Conservation (phyloP, 441 rosid genomes). For the Bocquillonia castaneifolia region DNA sequence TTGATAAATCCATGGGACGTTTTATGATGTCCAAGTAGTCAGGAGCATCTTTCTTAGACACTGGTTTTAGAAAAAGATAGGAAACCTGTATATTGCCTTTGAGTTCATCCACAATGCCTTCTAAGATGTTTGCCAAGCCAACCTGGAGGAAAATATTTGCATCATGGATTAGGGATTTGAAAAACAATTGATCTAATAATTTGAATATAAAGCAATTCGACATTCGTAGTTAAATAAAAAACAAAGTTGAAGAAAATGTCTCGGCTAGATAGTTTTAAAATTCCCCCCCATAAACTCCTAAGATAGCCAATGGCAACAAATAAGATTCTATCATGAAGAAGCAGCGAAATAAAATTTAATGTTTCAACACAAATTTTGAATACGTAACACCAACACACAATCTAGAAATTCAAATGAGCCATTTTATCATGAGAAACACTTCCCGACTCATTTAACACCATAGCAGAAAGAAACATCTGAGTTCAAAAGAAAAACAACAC, state of each 20-base stretch:
- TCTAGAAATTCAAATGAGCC: neutral
- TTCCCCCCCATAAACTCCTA: neutral
- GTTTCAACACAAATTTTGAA: neutral
- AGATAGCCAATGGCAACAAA: no score
- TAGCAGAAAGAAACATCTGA: neutral
- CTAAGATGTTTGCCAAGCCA: conserved; percentile 81
- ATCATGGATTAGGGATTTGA: neutral
- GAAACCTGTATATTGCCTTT: conserved; percentile 57
- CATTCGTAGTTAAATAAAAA: neutral
- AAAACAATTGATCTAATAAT: neutral
- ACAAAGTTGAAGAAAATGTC: neutral
- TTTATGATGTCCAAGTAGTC: conserved; percentile 64
- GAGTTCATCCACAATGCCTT: conserved; percentile 68
- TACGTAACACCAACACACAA: neutral
- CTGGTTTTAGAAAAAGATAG: conserved; percentile 85
- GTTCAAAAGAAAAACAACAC: neutral
- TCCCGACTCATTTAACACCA: no score
- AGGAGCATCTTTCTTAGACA: conserved; percentile 87
- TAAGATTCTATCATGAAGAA: no score
- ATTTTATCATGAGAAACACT: neutral
- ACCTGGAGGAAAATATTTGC: conserved; percentile 43
- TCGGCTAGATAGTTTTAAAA: neutral
- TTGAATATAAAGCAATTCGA: neutral
- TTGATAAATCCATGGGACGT: conserved; percentile 90
- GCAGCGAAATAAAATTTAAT: no score